Conservation (phyloP, 129 eudicot species). For the Tanacetum coccineum region DNA sequence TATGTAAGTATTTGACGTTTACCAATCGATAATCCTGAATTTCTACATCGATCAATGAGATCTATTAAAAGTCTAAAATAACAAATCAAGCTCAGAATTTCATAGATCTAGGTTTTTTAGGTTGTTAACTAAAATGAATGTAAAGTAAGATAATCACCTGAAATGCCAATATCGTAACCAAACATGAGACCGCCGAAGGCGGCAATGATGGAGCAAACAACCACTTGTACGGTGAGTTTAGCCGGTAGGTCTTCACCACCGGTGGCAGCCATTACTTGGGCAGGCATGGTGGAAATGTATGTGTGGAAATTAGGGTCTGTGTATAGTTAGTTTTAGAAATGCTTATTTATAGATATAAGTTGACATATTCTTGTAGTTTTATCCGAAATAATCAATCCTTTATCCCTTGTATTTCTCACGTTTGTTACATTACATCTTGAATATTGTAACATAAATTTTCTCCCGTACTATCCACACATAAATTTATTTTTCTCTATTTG, state of each 20-base stretch:
- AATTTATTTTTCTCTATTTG: too few species aligned
- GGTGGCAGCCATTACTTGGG: conserved; percentile 26
- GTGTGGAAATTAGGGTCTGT: not conserved
- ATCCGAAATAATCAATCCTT: conserved; percentile 25
- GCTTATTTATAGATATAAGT: conserved; percentile 23
- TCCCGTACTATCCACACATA: not conserved
- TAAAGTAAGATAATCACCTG: conserved; percentile 24
- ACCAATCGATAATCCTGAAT: too few species aligned
- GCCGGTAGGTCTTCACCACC: conserved; percentile 41
- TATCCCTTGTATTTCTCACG: conserved; percentile 24
- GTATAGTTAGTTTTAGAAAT: conserved; percentile 4
- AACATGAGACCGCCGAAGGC: conserved; percentile 78
- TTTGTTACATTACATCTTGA: not conserved
- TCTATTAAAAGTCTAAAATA: too few species aligned
- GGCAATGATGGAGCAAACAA: conserved; percentile 49
- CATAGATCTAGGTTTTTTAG: conserved; percentile 8
- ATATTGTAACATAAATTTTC: conserved; percentile 4
- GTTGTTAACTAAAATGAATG: not conserved
- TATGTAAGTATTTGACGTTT: too few species aligned
- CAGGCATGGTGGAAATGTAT: conserved; percentile 38
- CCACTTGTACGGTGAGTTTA: conserved; percentile 50
- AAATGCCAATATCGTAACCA: conserved; percentile 62
- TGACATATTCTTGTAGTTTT: conserved; percentile 28
- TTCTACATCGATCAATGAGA: too few species aligned
- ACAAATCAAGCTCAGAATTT: too few species aligned